Evolutionary conservation across 1,284 basidiomycete genomes (phyloP).

Genomic region (Cutaneotrichosporon cavernicola): DNA sequence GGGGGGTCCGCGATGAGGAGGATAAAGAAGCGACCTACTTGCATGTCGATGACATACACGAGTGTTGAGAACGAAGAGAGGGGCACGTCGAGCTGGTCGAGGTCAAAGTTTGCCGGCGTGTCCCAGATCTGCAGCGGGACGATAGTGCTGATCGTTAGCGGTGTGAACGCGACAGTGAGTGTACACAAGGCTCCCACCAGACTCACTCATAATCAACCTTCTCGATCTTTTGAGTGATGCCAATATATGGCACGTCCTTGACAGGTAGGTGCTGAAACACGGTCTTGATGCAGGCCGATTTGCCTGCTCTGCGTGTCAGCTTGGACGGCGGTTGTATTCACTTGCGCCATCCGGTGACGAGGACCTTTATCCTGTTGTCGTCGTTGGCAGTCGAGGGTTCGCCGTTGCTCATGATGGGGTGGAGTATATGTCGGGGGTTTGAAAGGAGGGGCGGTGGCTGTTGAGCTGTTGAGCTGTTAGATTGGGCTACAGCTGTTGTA

Average conservation of each 20-base stretch:
- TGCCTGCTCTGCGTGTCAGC: slow-evolving; percentile 68
- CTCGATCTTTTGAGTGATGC: slow-evolving; percentile 74
- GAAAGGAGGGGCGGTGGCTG: too few relatives aligned
- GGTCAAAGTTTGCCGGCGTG: slow-evolving; percentile 78
- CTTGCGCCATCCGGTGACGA: slow-evolving; percentile 77
- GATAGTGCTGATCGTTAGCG: slow-evolving; percentile 64
- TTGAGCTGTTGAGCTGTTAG: too few relatives aligned
- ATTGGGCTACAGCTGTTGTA: too few relatives aligned
- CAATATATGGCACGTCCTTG: slow-evolving; percentile 88
- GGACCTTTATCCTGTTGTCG: slow-evolving; percentile 58
- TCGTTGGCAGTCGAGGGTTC: background rate
- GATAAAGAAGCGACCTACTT: slow-evolving; percentile 58
- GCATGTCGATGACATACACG: slow-evolving; percentile 95
- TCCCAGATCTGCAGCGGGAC: slow-evolving; percentile 95
- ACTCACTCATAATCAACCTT: slow-evolving; percentile 78
- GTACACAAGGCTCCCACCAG: background rate
- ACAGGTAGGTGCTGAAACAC: slow-evolving; percentile 80
- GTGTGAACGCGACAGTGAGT: background rate
- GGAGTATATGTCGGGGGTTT: too few relatives aligned
- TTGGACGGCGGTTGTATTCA: slow-evolving; percentile 39
- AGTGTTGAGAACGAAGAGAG: slow-evolving; percentile 74
- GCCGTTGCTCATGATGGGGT: slow-evolving; percentile 3
- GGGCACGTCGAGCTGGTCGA: slow-evolving; percentile 69
- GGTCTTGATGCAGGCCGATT: slow-evolving; percentile 87
- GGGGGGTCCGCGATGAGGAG: background rate